These are phyloP conservation scores for Candida insectalens DNA, from an alignment of 805 yeast species.

Conservation along the genomic window DNA sequence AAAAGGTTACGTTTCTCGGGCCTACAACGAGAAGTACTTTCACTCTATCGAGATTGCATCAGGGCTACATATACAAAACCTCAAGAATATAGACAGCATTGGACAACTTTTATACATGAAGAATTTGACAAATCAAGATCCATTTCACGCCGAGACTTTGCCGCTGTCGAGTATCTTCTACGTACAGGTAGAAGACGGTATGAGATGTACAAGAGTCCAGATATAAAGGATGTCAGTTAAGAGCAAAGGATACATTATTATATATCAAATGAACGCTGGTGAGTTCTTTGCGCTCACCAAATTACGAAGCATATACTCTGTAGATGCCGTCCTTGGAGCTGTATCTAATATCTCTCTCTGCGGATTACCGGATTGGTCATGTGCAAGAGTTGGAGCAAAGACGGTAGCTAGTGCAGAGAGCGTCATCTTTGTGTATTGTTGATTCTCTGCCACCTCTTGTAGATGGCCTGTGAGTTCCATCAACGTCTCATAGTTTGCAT, in stretches of 20 bases:
- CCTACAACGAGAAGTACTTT: constrained; percentile 42
- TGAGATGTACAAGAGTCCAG: constrained; percentile 64
- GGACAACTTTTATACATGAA: constrained; percentile 24
- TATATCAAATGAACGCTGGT: neutral
- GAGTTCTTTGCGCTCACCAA: neutral
- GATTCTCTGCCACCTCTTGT: constrained; percentile 41
- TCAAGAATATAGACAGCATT: constrained; percentile 21
- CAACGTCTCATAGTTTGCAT: constrained; percentile 55
- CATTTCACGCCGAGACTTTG: constrained; percentile 69
- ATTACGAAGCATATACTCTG: constrained; percentile 58
- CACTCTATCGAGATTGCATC: constrained; percentile 37
- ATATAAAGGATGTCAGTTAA: constrained; percentile 50
- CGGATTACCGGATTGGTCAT: constrained; percentile 54
- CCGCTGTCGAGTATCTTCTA: constrained; percentile 76
- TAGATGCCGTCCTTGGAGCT: constrained; percentile 67
- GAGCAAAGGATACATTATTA: neutral
- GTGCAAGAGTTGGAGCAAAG: constrained; percentile 86
- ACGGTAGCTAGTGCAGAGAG: constrained; percentile 78
- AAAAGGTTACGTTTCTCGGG: constrained; percentile 25
- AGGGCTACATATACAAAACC: constrained; percentile 39
- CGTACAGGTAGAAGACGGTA: constrained; percentile 64
- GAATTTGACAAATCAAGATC: constrained; percentile 53
- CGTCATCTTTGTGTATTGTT: constrained; percentile 67
- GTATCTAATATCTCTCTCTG: constrained; percentile 80
- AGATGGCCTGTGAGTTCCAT: constrained; percentile 55